phyloP scores from a whole-genome alignment of 2,329 filamentous ascomycete genomes.

The Ceratocystis colombiana region DNA sequence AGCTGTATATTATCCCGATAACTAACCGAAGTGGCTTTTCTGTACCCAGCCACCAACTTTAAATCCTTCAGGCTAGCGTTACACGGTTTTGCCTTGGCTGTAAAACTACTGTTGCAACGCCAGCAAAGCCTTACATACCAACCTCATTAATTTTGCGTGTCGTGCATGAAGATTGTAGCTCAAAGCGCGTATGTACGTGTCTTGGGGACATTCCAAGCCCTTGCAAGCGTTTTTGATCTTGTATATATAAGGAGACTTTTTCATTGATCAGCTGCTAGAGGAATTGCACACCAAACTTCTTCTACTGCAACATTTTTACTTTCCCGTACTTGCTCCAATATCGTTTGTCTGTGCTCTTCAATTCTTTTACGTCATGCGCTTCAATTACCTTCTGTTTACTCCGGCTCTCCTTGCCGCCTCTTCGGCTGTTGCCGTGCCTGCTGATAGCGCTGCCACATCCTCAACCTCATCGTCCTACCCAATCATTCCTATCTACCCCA shows the following conservation, averaged over 20 bases:
- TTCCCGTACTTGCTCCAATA: too few species aligned
- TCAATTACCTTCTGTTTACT: slow-evolving; percentile 14
- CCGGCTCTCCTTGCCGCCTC: slow-evolving; percentile 17
- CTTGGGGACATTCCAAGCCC: not conserved
- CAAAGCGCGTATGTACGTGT: not conserved
- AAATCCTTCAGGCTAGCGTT: not conserved
- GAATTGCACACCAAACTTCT: too few species aligned
- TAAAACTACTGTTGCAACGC: not conserved
- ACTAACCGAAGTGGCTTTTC: not conserved
- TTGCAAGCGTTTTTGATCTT: too few species aligned
- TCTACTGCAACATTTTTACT: too few species aligned
- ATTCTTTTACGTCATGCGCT: slow-evolving; percentile 8
- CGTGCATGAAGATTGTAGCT: not conserved
- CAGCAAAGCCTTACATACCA: not conserved
- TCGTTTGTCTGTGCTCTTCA: not conserved
- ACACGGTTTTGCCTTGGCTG: slow-evolving; percentile 1
- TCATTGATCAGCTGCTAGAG: not conserved
- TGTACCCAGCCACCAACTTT: slow-evolving; percentile 16
- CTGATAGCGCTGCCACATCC: slow-evolving; percentile 7
- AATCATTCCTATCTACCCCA: slow-evolving; percentile 22
- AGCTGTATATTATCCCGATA: not conserved
- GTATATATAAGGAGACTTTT: not conserved
- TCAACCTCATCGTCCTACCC: slow-evolving; percentile 18
- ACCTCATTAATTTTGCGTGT: slow-evolving; percentile 1
- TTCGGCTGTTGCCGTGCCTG: slow-evolving; percentile 10